Evolutionary conservation across 257 asterid species (phyloP), one percentile per base, ranked within the genome.

Genomic region (Solanum medicagineum): DNA sequence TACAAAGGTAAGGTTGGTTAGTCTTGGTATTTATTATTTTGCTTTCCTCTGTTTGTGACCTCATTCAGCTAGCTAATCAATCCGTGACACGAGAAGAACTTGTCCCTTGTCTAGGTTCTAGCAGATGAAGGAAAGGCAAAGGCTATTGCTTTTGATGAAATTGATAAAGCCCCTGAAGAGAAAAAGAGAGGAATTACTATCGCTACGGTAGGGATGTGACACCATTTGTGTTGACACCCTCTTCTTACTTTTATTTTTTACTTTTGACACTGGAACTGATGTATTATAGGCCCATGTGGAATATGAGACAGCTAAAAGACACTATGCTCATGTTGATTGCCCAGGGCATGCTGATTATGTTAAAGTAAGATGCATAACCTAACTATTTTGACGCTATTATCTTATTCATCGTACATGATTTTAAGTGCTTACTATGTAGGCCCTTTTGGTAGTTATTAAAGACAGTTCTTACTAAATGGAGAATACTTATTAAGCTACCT

Each of bases 291-390:
- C 99, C 51, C 99, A 96, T 83, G 99, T 96, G 26, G 99, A 96
- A 73, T 96, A 96, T 26, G 99, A 96, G 90, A 96, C 99, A 32
- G 87, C 89, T 17, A 96, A 96, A 91, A 90, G 99, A 55, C 99
- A 96, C 87, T 96, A 96, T 87, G 98, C 99, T 42, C 99, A 96
- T 80, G 99, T 96, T 1, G 99, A 96, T 88, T 96, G 99, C 86
- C 99, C 99, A 16, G 99, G 99, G 9, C 99, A 96, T 53, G 99
- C 99, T 12, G 99, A 96, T 85, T 96, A 96, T 88, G 98, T 95
- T 84, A 95, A 95, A 89, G 99, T 94, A 85, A 89, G 95, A 85
- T 56, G 62, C 65, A 17, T 32, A 29, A 53, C 29, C 81, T 73
- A 45, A 57, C 40, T 73, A 47, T 45, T 45, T 73, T 70, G 40